phyloP scores from a whole-genome alignment of 2,329 filamentous ascomycete species.

The Drechslerella dactyloides region DNA sequence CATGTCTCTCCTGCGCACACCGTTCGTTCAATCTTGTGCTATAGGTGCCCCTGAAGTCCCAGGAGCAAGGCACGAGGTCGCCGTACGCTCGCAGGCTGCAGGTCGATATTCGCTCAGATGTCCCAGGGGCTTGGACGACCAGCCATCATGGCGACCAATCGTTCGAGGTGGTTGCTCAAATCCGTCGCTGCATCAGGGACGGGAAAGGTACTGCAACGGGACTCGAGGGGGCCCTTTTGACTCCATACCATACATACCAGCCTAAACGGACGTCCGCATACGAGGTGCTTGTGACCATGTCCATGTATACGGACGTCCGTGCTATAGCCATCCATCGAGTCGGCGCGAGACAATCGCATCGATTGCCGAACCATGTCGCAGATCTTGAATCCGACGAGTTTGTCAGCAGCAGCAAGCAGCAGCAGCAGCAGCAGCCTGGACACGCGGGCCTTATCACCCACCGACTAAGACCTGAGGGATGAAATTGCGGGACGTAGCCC shows the following conservation, averaged over 20 bases:
- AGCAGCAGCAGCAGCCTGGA: conserved; percentile 7
- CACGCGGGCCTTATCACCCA: conserved; percentile 26
- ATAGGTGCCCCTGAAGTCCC: conserved; percentile 32
- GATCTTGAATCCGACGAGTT: conserved; percentile 27
- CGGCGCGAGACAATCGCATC: conserved; percentile 27
- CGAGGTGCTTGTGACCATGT: conserved; percentile 8
- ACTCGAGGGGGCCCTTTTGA: neutral
- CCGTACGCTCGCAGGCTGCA: conserved; percentile 22
- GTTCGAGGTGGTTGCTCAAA: conserved; percentile 13
- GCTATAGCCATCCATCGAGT: conserved; percentile 22
- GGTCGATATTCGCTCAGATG: conserved; percentile 27
- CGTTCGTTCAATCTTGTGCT: conserved; percentile 1
- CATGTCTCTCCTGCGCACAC: neutral
- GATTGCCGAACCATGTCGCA: conserved; percentile 46
- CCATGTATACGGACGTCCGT: too few species aligned
- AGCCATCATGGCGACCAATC: conserved; percentile 40
- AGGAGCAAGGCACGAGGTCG: conserved; percentile 24
- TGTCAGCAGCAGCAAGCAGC: neutral
- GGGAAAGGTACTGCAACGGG: conserved; percentile 26
- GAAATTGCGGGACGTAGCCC: conserved; percentile 28
- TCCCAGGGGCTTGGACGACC: conserved; percentile 45
- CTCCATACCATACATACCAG: too few species aligned
- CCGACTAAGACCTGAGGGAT: conserved; percentile 12
- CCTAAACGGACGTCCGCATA: conserved; percentile 45
- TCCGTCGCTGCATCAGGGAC: conserved; percentile 36